Conservation (phyloP, 2,329 filamentous ascomycete species). For the Verticillium tricorpus region DNA sequence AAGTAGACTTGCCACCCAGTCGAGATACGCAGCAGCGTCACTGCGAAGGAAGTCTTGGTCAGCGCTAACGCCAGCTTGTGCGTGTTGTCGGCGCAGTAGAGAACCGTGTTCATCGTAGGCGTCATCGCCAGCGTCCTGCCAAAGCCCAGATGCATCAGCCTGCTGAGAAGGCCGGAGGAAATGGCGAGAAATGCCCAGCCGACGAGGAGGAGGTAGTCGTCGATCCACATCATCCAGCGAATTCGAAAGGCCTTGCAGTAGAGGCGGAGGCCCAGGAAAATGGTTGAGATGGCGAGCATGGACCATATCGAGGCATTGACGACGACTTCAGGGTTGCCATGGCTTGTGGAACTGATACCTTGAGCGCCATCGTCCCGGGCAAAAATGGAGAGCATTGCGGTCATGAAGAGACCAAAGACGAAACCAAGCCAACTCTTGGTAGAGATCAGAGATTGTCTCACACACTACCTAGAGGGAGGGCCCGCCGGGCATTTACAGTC, state of each 20-base stretch:
- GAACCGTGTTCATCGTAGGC: conserved; percentile 1
- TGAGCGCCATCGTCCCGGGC: not conserved
- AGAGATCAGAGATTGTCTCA: not conserved
- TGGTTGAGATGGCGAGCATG: not conserved
- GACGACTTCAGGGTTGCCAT: not conserved
- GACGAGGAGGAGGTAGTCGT: conserved; percentile 22
- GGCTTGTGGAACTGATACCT: not conserved
- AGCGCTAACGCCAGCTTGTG: conserved; percentile 19
- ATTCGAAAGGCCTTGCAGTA: conserved; percentile 17
- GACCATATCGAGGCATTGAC: not conserved
- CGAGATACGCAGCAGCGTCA: conserved; percentile 16
- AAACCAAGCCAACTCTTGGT: not conserved
- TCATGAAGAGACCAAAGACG: not conserved
- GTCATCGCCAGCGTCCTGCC: conserved; percentile 4
- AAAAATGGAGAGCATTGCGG: not conserved
- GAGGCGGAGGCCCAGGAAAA: not conserved
- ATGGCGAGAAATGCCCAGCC: conserved; percentile 17
- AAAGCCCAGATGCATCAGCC: conserved; percentile 8
- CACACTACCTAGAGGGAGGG: not conserved
- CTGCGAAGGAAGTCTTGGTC: conserved; percentile 6
- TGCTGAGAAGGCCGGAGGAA: conserved; percentile 5
- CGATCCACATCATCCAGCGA: conserved; percentile 11
- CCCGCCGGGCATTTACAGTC: not conserved
- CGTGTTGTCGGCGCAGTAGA: conserved; percentile 5
- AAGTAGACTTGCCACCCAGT: conserved; percentile 14